Conservation (phyloP, 495 filamentous ascomycete species). For the Neurospora tetraspora region DNA sequence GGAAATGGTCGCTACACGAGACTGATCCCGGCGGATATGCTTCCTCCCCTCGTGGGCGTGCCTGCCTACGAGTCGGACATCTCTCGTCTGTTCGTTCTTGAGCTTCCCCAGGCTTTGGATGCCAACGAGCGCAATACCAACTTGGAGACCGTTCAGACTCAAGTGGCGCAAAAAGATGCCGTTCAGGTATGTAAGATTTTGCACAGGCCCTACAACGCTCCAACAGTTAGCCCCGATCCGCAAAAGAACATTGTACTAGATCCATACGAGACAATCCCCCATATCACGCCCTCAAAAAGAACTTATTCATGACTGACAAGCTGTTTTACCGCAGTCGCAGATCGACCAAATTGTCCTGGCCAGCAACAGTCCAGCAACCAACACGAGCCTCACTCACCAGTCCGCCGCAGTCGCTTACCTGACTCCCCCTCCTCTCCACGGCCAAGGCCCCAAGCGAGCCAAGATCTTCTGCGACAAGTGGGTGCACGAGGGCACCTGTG, state of each 20-base stretch:
- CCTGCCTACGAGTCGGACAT: conserved; percentile 19
- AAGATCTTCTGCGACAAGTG: conserved; percentile 84
- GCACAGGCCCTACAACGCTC: background rate
- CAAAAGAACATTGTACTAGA: background rate
- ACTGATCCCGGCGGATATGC: conserved; percentile 55
- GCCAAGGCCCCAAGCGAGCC: conserved; percentile 21
- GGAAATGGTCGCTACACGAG: conserved; percentile 49
- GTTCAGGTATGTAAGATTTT: background rate
- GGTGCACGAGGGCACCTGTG: conserved; percentile 74
- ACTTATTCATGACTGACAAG: background rate
- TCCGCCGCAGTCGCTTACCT: conserved; percentile 3
- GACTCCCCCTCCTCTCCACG: background rate
- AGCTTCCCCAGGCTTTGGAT: conserved; percentile 24
- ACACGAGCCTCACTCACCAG: background rate
- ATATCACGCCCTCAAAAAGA: background rate
- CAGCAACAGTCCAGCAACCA: background rate
- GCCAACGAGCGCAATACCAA: conserved; percentile 28
- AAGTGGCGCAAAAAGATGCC: background rate
- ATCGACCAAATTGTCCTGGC: conserved; percentile 10
- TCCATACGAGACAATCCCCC: background rate
- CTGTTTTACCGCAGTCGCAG: conserved; percentile 1
- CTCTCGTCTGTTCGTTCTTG: conserved; percentile 32
- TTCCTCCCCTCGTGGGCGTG: conserved; percentile 35
- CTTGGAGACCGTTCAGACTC: conserved; percentile 10
- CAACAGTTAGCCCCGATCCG: background rate